phyloP scores from a whole-genome alignment of 208 protist genomes.

The Trypanosoma platydactyli region DNA sequence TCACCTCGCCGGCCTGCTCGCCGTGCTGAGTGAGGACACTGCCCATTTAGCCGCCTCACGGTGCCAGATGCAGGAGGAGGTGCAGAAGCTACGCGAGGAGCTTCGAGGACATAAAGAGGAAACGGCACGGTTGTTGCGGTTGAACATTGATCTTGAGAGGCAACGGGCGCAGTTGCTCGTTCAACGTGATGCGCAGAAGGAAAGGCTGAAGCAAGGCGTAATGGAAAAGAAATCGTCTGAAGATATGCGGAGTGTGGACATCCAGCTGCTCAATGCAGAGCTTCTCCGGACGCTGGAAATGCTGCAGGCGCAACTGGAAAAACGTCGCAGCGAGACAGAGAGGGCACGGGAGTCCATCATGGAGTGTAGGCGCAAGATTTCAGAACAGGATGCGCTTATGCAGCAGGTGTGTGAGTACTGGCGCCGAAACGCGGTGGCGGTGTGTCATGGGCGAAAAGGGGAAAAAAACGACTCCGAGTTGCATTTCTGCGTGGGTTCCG shows the following conservation, averaged over 20 bases:
- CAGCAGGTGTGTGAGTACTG: conserved; percentile 54
- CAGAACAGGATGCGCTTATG: conserved; percentile 20
- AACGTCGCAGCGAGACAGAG: conserved; percentile 30
- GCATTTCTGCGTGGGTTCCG: neutral
- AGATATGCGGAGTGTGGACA: conserved; percentile 19
- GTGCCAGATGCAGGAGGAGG: conserved; percentile 6
- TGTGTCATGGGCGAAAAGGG: conserved; percentile 24
- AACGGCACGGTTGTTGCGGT: conserved; percentile 37
- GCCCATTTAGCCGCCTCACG: conserved; percentile 18
- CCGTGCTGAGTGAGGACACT: conserved; percentile 27
- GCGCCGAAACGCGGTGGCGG: conserved; percentile 45
- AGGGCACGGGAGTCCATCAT: conserved; percentile 20
- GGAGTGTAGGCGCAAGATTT: conserved; percentile 15
- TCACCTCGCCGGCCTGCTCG: conserved; percentile 21
- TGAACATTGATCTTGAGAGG: conserved; percentile 59
- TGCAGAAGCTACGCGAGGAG: conserved; percentile 28
- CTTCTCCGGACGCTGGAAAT: conserved; percentile 25
- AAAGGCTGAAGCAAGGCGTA: neutral
- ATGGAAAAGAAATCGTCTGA: conserved; percentile 2
- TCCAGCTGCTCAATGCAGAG: conserved; percentile 29
- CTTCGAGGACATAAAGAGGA: conserved; percentile 42
- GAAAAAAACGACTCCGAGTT: neutral
- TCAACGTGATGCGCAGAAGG: conserved; percentile 28
- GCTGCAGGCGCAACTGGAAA: conserved; percentile 15
- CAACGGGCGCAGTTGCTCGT: conserved; percentile 34